Conservation (phyloP, 2,329 filamentous ascomycete species). For the Arthrobotrys sphaeroides region DNA sequence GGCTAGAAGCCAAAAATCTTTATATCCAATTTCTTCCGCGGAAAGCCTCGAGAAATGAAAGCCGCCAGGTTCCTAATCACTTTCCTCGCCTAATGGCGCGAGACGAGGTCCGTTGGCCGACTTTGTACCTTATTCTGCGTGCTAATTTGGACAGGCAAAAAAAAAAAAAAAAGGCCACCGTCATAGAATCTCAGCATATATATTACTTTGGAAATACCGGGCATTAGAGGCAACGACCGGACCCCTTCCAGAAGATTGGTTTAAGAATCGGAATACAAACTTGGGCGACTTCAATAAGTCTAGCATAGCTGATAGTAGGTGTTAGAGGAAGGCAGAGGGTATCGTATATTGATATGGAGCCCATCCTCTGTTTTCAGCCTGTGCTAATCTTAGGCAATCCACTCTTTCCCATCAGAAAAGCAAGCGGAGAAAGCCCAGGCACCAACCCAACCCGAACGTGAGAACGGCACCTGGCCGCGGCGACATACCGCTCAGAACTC, state of each 20-base stretch:
- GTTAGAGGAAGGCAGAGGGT: constrained; percentile 50
- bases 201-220: too few species aligned
- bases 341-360: constrained; percentile 51
- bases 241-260: constrained; percentile 58
- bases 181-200: too few species aligned
- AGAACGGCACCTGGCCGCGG: constrained; percentile 9
- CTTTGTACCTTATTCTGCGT: too few species aligned
- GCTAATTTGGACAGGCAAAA: too few species aligned
- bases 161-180: too few species aligned
- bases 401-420: constrained; percentile 58
- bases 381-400: constrained; percentile 59
- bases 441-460: constrained; percentile 52
- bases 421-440: constrained; percentile 54
- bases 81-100: too few species aligned
- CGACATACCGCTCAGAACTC: constrained; percentile 3
- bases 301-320: constrained; percentile 49
- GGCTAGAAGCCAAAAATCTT: too few species aligned
- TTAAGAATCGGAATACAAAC: constrained; percentile 56
- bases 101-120: too few species aligned
- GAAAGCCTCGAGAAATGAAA: too few species aligned
- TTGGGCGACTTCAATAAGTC: constrained; percentile 57
- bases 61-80: too few species aligned
- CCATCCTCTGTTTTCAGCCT: constrained; percentile 47
- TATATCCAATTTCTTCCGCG: too few species aligned
- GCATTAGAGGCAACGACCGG: constrained; percentile 36